These are phyloP conservation scores for Lactarius hatsudake DNA, from an alignment of 768 basidiomycete genomes.

Conservation along the genomic window DNA sequence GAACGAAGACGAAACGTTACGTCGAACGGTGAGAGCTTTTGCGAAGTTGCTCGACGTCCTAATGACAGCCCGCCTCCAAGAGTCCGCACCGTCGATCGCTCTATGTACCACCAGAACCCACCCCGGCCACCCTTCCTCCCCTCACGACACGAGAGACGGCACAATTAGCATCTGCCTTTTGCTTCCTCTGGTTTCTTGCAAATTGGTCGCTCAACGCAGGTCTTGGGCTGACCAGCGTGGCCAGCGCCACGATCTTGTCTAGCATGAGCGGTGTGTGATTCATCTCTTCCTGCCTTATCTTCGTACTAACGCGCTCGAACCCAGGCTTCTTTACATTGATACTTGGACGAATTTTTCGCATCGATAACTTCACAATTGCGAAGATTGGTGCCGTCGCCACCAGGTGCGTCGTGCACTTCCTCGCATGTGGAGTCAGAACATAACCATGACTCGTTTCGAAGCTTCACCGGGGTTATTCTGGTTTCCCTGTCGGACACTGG, in stretches of 20 bases:
- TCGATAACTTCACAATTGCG: conserved; percentile 69
- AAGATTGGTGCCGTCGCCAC: conserved; percentile 77
- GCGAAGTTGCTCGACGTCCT: background rate
- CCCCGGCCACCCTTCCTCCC: conserved; percentile 34
- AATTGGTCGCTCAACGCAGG: conserved; percentile 90
- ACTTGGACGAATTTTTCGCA: conserved; percentile 75
- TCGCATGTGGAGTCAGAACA: background rate
- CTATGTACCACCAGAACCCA: conserved; percentile 9
- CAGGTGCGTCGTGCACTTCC: conserved; percentile 51
- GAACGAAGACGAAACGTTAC: conserved; percentile 27
- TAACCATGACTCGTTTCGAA: conserved; percentile 31
- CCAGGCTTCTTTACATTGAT: conserved; percentile 91
- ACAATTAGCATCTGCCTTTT: conserved; percentile 74
- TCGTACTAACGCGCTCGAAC: background rate
- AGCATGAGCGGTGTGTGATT: conserved; percentile 75
- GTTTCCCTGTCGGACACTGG: conserved; percentile 86
- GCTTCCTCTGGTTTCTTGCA: conserved; percentile 89
- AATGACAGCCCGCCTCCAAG: background rate
- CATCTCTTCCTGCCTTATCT: conserved; percentile 4
- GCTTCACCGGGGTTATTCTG: conserved; percentile 78
- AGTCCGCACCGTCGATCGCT: conserved; percentile 7
- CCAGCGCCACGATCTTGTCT: conserved; percentile 86
- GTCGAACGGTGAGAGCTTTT: conserved; percentile 18
- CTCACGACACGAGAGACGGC: conserved; percentile 72
- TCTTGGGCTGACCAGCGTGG: conserved; percentile 87